Conservation (phyloP, 2,329 filamentous ascomycete species). For the Lanzia echinophila region DNA sequence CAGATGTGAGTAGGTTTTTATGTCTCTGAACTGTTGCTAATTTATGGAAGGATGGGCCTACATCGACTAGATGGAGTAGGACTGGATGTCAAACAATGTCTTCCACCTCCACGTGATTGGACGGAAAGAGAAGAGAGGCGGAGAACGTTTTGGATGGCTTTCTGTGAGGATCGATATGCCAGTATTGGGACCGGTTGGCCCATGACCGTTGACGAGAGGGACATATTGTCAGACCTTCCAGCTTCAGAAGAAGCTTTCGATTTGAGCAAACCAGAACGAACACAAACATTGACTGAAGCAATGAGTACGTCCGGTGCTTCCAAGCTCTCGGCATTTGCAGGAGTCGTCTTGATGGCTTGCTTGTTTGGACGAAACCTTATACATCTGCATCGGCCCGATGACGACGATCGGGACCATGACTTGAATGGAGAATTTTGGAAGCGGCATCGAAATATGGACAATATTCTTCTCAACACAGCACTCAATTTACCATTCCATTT, state of each 20-base stretch:
- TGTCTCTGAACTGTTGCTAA: slow-evolving; percentile 22
- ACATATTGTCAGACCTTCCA: slow-evolving; percentile 83
- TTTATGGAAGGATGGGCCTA: slow-evolving; percentile 72
- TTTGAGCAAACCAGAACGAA: slow-evolving; percentile 67
- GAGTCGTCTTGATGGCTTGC: slow-evolving; percentile 77
- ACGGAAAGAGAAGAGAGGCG: slow-evolving; percentile 87
- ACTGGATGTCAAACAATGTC: slow-evolving; percentile 86
- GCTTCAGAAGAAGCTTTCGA: slow-evolving; percentile 79
- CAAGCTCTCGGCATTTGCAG: slow-evolving; percentile 70
- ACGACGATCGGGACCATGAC: slow-evolving; percentile 76
- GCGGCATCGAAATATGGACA: slow-evolving; percentile 81
- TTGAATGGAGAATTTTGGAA: slow-evolving; percentile 95
- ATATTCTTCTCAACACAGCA: slow-evolving; percentile 80
- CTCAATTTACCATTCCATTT: slow-evolving; percentile 75
- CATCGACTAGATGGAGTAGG: slow-evolving; percentile 78
- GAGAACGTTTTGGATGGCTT: slow-evolving; percentile 92
- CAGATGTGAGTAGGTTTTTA: slow-evolving; percentile 60
- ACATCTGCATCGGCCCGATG: slow-evolving; percentile 81
- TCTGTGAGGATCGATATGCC: slow-evolving; percentile 83
- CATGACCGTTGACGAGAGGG: slow-evolving; percentile 85
- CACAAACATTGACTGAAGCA: slow-evolving; percentile 61
- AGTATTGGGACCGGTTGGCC: slow-evolving; percentile 98
- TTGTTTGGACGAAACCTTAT: slow-evolving; percentile 86
- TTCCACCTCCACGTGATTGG: slow-evolving; percentile 84
- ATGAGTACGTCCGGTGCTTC: slow-evolving; percentile 65